Evolutionary conservation across 2,329 filamentous ascomycete genomes (phyloP).

Genomic region (Ceratocystis variospora): DNA sequence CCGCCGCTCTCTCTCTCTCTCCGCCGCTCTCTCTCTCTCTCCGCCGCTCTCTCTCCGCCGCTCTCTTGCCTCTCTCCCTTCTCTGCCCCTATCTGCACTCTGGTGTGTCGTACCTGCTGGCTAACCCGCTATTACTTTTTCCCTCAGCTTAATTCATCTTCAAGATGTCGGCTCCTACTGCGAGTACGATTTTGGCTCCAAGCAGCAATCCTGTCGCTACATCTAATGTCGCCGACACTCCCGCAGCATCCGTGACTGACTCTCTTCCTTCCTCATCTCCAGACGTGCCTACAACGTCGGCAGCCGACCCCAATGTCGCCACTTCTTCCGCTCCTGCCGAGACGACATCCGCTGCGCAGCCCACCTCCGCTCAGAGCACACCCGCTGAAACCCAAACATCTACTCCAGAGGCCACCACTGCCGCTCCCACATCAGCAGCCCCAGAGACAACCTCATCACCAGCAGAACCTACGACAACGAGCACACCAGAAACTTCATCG

Average conservation of each 20-base stretch:
- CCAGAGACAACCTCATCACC: slow-evolving; percentile 10
- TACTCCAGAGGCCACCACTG: slow-evolving; percentile 13
- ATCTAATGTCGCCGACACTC: slow-evolving; percentile 8
- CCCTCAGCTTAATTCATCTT: slow-evolving; percentile 4
- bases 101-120: background rate
- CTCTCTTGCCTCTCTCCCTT: too few species aligned
- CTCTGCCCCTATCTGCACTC: background rate
- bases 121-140: background rate
- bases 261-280: background rate
- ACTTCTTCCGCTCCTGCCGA: slow-evolving; percentile 15
- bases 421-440: slow-evolving; percentile 18
- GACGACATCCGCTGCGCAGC: slow-evolving; percentile 12
- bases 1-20: too few species aligned
- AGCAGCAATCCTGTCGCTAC: slow-evolving; percentile 12
- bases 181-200: slow-evolving; percentile 13
- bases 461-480: slow-evolving; percentile 16
- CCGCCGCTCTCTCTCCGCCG: too few species aligned
- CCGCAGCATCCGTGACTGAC: slow-evolving; percentile 14
- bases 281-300: slow-evolving; percentile 8
- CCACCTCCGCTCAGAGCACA: slow-evolving; percentile 11
- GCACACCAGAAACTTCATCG: slow-evolving; percentile 2
- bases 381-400: slow-evolving; percentile 19
- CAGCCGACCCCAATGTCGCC: slow-evolving; percentile 6
- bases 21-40: too few species aligned
- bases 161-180: slow-evolving; percentile 11